phyloP scores from a whole-genome alignment of 2,329 filamentous ascomycete genomes.

The Nothomitra cinnamomea region DNA sequence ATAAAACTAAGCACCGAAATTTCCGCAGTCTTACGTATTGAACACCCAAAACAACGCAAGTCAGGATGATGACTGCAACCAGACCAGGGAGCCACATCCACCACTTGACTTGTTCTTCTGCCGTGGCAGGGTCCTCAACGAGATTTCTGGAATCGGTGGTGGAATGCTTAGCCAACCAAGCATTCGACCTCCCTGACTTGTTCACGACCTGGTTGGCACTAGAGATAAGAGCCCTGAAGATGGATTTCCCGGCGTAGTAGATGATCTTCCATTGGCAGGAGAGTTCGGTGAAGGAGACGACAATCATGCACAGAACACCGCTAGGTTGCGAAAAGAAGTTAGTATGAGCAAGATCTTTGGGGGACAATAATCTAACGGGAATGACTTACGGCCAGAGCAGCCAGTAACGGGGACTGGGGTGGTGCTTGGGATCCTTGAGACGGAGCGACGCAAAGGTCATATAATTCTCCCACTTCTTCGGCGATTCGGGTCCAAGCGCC shows the following conservation, averaged over 20 bases:
- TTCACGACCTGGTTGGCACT: conserved; percentile 25
- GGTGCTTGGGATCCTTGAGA: conserved; percentile 23
- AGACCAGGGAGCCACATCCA: conserved; percentile 37
- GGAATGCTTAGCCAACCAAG: conserved; percentile 27
- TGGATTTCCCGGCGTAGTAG: conserved; percentile 29
- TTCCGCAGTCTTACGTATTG: conserved; percentile 12
- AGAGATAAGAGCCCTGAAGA: conserved; percentile 29
- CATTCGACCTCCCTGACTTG: conserved; percentile 25
- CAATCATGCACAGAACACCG: conserved; percentile 32
- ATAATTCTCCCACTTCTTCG: conserved; percentile 26
- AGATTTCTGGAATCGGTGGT: conserved; percentile 22
- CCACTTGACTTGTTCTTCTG: conserved; percentile 31
- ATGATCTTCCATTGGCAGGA: conserved; percentile 28
- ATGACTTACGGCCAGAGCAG: conserved; percentile 27
- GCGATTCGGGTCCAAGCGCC: conserved; percentile 20
- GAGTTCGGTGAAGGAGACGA: conserved; percentile 31
- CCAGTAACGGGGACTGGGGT: conserved; percentile 33
- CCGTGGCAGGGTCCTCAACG: conserved; percentile 32
- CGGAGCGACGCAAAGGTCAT: conserved; percentile 24
- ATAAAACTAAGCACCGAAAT: not conserved
- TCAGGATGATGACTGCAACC: conserved; percentile 29
- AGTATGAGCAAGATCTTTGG: too few relatives aligned
- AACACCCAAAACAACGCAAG: conserved; percentile 33
- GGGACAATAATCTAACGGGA: too few relatives aligned
- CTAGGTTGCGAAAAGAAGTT: not conserved